These are phyloP conservation scores for Psilocybe cubensis DNA, from an alignment of 768 basidiomycete species.

Conservation along the genomic window DNA sequence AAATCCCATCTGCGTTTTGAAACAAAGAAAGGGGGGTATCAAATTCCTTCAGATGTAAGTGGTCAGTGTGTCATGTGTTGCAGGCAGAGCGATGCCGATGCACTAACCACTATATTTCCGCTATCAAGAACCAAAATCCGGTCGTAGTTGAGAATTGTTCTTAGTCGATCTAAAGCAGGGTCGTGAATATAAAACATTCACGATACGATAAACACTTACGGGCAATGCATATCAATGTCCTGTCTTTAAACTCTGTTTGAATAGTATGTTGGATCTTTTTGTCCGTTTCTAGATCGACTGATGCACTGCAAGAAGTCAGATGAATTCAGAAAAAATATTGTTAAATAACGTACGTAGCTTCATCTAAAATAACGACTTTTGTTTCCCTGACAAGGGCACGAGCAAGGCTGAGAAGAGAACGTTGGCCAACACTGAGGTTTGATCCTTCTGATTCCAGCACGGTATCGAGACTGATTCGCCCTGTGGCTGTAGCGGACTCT, in stretches of 20 bases:
- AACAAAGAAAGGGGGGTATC: slow-evolving; percentile 60
- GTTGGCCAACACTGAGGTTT: slow-evolving; percentile 73
- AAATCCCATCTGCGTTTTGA: slow-evolving; percentile 49
- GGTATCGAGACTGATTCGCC: slow-evolving; percentile 68
- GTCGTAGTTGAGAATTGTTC: slow-evolving; percentile 80
- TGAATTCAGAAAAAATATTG: background rate
- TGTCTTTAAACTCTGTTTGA: slow-evolving; percentile 67
- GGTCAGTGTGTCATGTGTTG: background rate
- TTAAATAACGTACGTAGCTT: slow-evolving; percentile 56
- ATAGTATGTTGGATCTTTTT: slow-evolving; percentile 84
- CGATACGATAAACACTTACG: slow-evolving; percentile 46
- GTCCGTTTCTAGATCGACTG: slow-evolving; percentile 81
- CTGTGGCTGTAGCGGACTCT: slow-evolving; percentile 12
- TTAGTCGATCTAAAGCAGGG: slow-evolving; percentile 55
- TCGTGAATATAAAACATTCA: background rate
- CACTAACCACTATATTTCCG: slow-evolving; percentile 54
- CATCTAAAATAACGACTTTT: slow-evolving; percentile 78
- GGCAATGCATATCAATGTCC: slow-evolving; percentile 79
- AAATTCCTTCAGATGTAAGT: slow-evolving; percentile 44
- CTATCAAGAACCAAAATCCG: slow-evolving; percentile 70
- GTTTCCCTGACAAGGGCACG: slow-evolving; percentile 80
- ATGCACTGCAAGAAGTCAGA: slow-evolving; percentile 41
- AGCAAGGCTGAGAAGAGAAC: slow-evolving; percentile 77
- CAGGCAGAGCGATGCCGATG: background rate
- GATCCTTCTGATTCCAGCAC: slow-evolving; percentile 75